phyloP scores from a whole-genome alignment of 345 rosid species.

The Gossypium stocksii region DNA sequence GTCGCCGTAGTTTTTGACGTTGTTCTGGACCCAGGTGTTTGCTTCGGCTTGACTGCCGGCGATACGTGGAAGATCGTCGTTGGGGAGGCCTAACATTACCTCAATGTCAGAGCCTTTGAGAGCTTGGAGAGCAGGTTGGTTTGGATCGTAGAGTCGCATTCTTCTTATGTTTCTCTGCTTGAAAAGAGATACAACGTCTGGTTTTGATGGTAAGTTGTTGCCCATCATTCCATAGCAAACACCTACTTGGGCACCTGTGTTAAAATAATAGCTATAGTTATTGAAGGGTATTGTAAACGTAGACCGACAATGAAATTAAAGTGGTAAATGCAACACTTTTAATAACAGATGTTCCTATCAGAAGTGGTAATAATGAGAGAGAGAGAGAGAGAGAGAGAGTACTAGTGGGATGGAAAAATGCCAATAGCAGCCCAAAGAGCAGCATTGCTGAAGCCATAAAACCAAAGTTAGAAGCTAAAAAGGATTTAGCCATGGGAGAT shows the following conservation, averaged over 20 bases:
- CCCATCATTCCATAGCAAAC: constrained; percentile 33
- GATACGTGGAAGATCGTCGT: constrained; percentile 21
- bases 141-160: constrained; percentile 30
- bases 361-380: background rate
- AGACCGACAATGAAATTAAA: background rate
- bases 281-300: too few species aligned
- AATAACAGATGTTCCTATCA: background rate
- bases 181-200: constrained; percentile 19
- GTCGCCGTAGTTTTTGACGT: constrained; percentile 19
- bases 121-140: constrained; percentile 35
- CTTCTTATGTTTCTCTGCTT: constrained; percentile 24
- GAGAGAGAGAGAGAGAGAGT: background rate
- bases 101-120: constrained; percentile 46
- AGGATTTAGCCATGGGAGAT: constrained; percentile 2
- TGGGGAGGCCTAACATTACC: constrained; percentile 45
- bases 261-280: background rate
- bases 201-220: constrained; percentile 18
- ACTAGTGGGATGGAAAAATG: constrained; percentile 6
- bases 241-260: constrained; percentile 32
- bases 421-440: constrained; percentile 3
- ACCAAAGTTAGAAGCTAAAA: background rate
- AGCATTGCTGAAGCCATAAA: constrained; percentile 3
- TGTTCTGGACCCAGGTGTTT: background rate
- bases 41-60: constrained; percentile 11
- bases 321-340: background rate